Percentiles rank a stretch among this genome's conserved stretches.
Evolutionary conservation across 1,139 yeast genomes (phyloP).

Genomic region (Blastobotrys indianensis): DNA sequence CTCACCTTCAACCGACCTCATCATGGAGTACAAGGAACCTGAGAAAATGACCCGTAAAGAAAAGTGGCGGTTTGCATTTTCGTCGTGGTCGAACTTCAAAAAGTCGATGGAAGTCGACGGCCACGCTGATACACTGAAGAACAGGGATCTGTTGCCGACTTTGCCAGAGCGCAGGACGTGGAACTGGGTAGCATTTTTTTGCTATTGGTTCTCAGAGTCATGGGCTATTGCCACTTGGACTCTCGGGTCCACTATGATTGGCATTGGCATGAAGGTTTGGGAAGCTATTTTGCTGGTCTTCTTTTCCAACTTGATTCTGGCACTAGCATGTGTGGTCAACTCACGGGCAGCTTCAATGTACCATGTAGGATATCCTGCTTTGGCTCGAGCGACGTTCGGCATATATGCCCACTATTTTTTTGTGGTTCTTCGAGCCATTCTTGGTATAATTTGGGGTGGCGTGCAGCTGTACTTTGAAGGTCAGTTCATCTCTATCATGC

Average conservation of each 20-base stretch:
- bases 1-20: no score
- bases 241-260: constrained; percentile 17
- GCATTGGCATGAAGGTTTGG: constrained; percentile 14
- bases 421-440: constrained; percentile 25
- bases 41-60: no score
- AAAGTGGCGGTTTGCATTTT: constrained; percentile 6
- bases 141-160: constrained; percentile 18
- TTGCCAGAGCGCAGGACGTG: constrained; percentile 16
- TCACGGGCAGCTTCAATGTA: constrained; percentile 22
- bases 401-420: constrained; percentile 24
- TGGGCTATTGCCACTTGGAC: constrained; percentile 21
- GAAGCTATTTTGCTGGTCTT: constrained; percentile 14
- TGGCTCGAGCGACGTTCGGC: constrained; percentile 20
- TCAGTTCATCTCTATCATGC: constrained; percentile 50
- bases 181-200: constrained; percentile 17
- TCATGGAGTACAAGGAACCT: no score
- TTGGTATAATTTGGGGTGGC: constrained; percentile 30
- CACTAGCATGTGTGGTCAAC: constrained; percentile 18
- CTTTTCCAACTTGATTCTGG: constrained; percentile 16
- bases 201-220: constrained; percentile 19
- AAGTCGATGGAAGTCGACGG: constrained; percentile 12
- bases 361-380: constrained; percentile 22
- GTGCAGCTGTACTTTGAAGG: constrained; percentile 31
- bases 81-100: constrained; percentile 13
- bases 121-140: constrained; percentile 12